Base-by-base conservation (phyloP, 441 rosid genomes). In the Syzygium malaccense region DNA sequence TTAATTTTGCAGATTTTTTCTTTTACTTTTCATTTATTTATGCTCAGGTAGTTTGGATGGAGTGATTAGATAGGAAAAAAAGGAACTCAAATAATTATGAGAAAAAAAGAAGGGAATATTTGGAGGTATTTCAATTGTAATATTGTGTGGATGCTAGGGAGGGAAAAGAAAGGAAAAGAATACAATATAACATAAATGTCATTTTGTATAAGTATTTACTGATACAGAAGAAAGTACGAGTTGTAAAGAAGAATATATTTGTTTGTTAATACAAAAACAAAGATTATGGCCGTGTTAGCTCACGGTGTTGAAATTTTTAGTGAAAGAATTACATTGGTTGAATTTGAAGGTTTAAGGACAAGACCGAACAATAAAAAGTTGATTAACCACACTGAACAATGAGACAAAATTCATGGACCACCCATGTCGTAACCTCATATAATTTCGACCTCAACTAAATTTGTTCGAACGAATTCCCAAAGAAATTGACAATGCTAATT, bases 311-410 rank as follows among this genome's bases (percentile, higher is more conserved):
- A 41, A 23, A 75, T 41, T 75, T 25, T 3, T 19, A 19, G 26
- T 25, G 23, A 68, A 8, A 8, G 78, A 18, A 32, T 19, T 68
- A 0, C 3, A 32, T 9, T 18, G 20, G 45, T 32, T 68, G 75
- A 33, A 64, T 68, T 18, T 68, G 48, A 33, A 33, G 48, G 26
- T 19, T 10, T 33, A 33, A 0, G 0, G 13, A 33, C 26, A 18
- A 68, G 2, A 68, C 19, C 0, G 14, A 10, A 68, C 13, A 33
- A 33, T 9, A 0, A 68, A 19, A 18, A 4, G 0, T 4, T 18
- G 0, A 32, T 0, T 0, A 66, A 18, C 25, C 0, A 68, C 33
- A 66, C 33, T 18, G 33, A 32, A 32, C 1, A 8, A 17, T 30
- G 11, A 30, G 8, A 30, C 37, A 20, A 41, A 33, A 0, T 3